These are phyloP conservation scores for Blastocrithidia nonstop DNA, from an alignment of 208 protist genomes.

Conservation along the genomic window DNA sequence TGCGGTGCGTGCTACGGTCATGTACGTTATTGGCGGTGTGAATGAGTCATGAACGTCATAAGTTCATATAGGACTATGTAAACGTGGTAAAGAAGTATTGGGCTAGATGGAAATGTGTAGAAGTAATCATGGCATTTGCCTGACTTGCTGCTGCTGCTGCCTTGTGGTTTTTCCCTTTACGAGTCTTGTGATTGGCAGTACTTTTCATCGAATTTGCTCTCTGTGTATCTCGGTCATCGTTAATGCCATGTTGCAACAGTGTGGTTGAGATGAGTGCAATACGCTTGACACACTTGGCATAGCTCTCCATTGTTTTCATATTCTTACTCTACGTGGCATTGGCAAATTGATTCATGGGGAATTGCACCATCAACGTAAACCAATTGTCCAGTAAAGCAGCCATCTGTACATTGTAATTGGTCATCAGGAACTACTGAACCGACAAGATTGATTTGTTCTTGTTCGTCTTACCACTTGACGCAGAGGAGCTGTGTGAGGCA, in stretches of 20 bases:
- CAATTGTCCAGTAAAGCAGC: conserved; percentile 41
- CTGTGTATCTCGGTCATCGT: too few species aligned
- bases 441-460: too few species aligned
- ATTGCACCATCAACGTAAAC: conserved; percentile 34
- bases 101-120: conserved; percentile 45
- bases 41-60: too few species aligned
- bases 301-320: conserved; percentile 39
- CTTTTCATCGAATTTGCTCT: too few species aligned
- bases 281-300: conserved; percentile 66
- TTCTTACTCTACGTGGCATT: conserved; percentile 21
- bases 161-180: too few species aligned
- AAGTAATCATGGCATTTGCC: conserved; percentile 24
- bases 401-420: too few species aligned
- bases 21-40: too few species aligned
- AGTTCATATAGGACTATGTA: too few species aligned
- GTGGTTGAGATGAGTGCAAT: conserved; percentile 42
- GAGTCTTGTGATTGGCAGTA: too few species aligned
- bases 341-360: conserved; percentile 39
- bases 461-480: neutral
- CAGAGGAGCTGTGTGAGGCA: conserved; percentile 15
- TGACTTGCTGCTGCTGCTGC: conserved; percentile 46
- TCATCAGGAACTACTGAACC: too few species aligned
- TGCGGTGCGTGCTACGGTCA: conserved; percentile 31
- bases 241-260: neutral
- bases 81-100: too few species aligned